Conservation (phyloP, 2,329 filamentous ascomycete species). For the Didymella pomorum region DNA sequence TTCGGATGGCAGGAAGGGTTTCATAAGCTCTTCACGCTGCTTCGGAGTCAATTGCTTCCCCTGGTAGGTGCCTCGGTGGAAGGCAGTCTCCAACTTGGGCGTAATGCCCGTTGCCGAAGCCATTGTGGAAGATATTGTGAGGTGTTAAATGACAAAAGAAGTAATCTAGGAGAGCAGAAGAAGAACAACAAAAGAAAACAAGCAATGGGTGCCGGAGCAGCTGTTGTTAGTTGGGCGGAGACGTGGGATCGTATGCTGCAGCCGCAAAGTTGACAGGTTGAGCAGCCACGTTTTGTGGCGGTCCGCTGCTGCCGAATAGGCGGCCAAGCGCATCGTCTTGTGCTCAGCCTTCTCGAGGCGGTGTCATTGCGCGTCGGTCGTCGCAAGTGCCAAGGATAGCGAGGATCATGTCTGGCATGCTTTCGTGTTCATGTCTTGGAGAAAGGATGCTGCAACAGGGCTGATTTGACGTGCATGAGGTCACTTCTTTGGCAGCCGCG, state of each 20-base stretch:
- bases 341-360: slow-evolving; percentile 42
- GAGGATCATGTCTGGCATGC: slow-evolving; percentile 10
- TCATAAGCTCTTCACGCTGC: slow-evolving; percentile 61
- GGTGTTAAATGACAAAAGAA: slow-evolving; percentile 16
- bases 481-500: slow-evolving; percentile 20
- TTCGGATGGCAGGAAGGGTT: slow-evolving; percentile 61
- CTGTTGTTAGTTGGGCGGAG: slow-evolving; percentile 19
- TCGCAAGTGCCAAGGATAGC: slow-evolving; percentile 32
- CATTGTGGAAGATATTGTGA: slow-evolving; percentile 35
- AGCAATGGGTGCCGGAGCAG: slow-evolving; percentile 1
- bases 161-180: neutral
- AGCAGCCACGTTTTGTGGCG: slow-evolving; percentile 45
- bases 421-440: slow-evolving; percentile 14
- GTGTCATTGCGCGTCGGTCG: slow-evolving; percentile 43
- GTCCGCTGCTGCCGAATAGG: slow-evolving; percentile 34
- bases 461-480: slow-evolving; percentile 12
- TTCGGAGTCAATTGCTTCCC: slow-evolving; percentile 53
- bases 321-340: slow-evolving; percentile 35
- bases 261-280: slow-evolving; percentile 26
- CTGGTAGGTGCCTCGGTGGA: slow-evolving; percentile 47
- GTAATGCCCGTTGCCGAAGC: slow-evolving; percentile 43
- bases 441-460: slow-evolving; percentile 2
- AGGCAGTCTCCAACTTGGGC: slow-evolving; percentile 42
- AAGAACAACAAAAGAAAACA: slow-evolving; percentile 8
- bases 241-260: slow-evolving; percentile 28